These are phyloP conservation scores for Puccinia novopanici DNA, from an alignment of 1,284 basidiomycete species.

Conservation along the genomic window DNA sequence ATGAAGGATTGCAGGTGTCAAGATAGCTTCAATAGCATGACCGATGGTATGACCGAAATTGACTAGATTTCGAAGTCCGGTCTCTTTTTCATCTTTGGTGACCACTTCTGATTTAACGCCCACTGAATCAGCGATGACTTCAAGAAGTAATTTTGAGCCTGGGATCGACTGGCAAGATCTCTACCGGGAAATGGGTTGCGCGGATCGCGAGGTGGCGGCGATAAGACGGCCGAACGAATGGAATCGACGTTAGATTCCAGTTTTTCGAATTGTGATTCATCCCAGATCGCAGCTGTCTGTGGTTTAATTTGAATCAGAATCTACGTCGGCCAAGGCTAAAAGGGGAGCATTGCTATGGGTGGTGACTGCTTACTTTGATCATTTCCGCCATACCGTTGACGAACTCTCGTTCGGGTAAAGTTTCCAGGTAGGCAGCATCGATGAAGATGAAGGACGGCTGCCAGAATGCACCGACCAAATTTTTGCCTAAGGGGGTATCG, in stretches of 20 bases:
- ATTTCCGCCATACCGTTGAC: conserved; percentile 99
- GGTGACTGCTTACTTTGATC: conserved; percentile 71
- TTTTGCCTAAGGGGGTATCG: conserved; percentile 94
- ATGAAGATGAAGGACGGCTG: conserved; percentile 97
- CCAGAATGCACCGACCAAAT: conserved; percentile 97
- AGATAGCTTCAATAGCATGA: conserved; percentile 89
- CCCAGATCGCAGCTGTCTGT: conserved; percentile 94
- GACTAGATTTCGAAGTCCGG: conserved; percentile 90
- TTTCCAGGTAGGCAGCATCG: conserved; percentile 91
- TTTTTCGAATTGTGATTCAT: conserved; percentile 78
- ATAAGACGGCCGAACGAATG: conserved; percentile 74
- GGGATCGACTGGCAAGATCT: conserved; percentile 69
- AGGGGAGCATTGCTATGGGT: no score
- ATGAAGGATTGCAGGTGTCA: conserved; percentile 86
- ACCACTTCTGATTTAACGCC: conserved; percentile 92
- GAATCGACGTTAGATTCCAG: conserved; percentile 81
- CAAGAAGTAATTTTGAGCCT: conserved; percentile 65
- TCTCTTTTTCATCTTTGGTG: conserved; percentile 90
- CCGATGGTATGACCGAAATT: conserved; percentile 97
- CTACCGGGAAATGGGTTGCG: conserved; percentile 58
- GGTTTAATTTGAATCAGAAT: neutral
- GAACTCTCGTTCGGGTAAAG: conserved; percentile 87
- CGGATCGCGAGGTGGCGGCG: conserved; percentile 66
- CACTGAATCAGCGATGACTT: conserved; percentile 81
- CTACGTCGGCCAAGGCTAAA: neutral